Evolutionary conservation across 2,329 filamentous ascomycete genomes (phyloP), one percentile per base, ranked within the genome.

Genomic region (Exophiala sideris): DNA sequence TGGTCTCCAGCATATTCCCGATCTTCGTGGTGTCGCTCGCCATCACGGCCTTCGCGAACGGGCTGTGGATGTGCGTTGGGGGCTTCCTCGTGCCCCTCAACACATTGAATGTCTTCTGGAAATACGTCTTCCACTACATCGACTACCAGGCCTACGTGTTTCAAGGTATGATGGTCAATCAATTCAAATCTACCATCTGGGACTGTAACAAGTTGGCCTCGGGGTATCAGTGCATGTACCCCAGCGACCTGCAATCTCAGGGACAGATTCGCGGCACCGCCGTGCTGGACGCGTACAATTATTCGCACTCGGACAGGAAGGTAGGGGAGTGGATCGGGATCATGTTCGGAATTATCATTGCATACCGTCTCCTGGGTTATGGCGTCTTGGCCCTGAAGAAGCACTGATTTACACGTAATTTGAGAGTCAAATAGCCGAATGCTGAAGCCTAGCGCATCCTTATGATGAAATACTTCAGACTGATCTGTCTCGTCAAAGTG

Each of bases 151-250:
- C 78, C 39, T 95, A 91, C 64, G 89, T 95, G 3, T 95, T 95
- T 67, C 83, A 92, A 66, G 89, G 88, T 11, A 94, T 95, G 89
- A 94, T 95, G 88, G 84, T 92, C 49, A 95, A 94, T 65, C 88
- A 95, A 72, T 94, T 95, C 68, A 74, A 75, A 1, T 61, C 79
- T 14, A 76, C 88, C 11, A 78, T 74, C 2, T 95, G 88, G 68
- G 68, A 71, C 3, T 92, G 88, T 66, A 73, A 62, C 12, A 50
- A 29, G 11, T 14, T 39, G 38, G 71, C 76, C 58, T 57, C 66
- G 0, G 70, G 70, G 0, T 90, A 83, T 62, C 77, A 78, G 38
- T 95, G 89, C 73, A 86, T 89, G 81, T 94, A 86, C 68, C 70
- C 78, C 35, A 86, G 80, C 5, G 76, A 79, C 57, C 67, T 91